phyloP scores from a whole-genome alignment of 768 basidiomycete species.

The Phaffia australis region DNA sequence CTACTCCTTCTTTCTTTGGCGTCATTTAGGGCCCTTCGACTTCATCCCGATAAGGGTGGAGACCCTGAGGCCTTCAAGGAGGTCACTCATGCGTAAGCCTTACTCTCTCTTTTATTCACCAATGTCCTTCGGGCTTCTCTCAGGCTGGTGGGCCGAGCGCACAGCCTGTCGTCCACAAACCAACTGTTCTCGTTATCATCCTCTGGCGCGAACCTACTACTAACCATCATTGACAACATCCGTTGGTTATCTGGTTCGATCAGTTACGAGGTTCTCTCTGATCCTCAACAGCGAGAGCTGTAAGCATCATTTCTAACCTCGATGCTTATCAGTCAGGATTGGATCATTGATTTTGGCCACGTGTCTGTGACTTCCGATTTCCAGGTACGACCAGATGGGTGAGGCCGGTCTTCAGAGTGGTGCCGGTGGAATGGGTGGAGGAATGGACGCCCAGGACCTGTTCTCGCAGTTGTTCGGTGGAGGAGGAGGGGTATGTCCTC shows the following conservation, averaged over 20 bases:
- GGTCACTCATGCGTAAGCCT: conserved; percentile 82
- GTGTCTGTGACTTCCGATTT: not conserved
- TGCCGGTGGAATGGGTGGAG: conserved; percentile 64
- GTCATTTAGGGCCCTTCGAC: conserved; percentile 55
- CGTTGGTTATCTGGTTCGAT: not conserved
- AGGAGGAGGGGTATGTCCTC: conserved; percentile 35
- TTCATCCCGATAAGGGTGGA: conserved; percentile 90
- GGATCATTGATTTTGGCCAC: not conserved
- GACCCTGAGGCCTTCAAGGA: conserved; percentile 97
- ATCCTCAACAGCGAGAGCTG: conserved; percentile 63
- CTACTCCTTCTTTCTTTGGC: conserved; percentile 12
- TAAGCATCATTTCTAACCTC: conserved; percentile 22
- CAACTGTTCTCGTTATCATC: conserved; percentile 24
- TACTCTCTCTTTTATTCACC: not conserved
- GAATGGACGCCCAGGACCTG: conserved; percentile 85
- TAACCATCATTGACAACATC: not conserved
- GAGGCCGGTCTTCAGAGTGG: conserved; percentile 70
- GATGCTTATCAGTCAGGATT: not conserved
- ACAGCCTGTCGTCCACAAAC: not conserved
- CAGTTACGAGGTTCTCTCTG: conserved; percentile 88
- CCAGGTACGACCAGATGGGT: conserved; percentile 71
- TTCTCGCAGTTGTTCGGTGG: conserved; percentile 92
- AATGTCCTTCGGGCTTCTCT: conserved; percentile 10
- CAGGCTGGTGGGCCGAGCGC: not conserved
- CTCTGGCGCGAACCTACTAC: conserved; percentile 4